Evolutionary conservation across 169 alveolate species (phyloP).

Genomic region (Plasmodium berghei): DNA sequence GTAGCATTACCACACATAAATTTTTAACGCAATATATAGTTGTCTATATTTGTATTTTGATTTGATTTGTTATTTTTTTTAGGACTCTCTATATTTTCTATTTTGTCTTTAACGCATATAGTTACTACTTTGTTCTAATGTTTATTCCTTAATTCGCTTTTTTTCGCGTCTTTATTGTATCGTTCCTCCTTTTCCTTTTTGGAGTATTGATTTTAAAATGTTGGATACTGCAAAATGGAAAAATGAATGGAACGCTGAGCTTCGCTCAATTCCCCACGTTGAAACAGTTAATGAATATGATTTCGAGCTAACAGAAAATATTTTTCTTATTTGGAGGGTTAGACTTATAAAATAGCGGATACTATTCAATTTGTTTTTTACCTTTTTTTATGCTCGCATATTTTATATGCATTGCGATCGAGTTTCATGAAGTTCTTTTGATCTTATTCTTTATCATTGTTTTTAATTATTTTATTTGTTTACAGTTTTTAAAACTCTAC

Average conservation of each 20-base stretch:
- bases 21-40: too few species aligned
- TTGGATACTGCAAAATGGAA: constrained; percentile 28
- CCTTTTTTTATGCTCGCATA: not conserved
- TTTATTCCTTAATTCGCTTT: not conserved
- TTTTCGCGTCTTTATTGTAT: not conserved
- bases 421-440: not conserved
- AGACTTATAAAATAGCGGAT: not conserved
- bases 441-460: not conserved
- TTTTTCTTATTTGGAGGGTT: constrained; percentile 76
- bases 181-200: not conserved
- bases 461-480: not conserved
- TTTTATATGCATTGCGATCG: not conserved
- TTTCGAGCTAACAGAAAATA: constrained; percentile 68
- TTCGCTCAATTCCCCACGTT: constrained; percentile 66
- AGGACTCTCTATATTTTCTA: not conserved
- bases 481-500: constrained; percentile 73
- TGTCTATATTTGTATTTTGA: not conserved
- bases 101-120: not conserved
- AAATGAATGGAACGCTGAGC: constrained; percentile 75
- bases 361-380: not conserved
- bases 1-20: too few species aligned
- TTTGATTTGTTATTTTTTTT: not conserved
- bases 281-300: constrained; percentile 56
- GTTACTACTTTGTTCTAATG: not conserved
- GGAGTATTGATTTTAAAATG: constrained; percentile 28